A percentile compares a stretch with the other conserved stretches of the same genome.
Evolutionary conservation across 768 basidiomycete genomes (phyloP).

Genomic region (Leccinum sublutescens): DNA sequence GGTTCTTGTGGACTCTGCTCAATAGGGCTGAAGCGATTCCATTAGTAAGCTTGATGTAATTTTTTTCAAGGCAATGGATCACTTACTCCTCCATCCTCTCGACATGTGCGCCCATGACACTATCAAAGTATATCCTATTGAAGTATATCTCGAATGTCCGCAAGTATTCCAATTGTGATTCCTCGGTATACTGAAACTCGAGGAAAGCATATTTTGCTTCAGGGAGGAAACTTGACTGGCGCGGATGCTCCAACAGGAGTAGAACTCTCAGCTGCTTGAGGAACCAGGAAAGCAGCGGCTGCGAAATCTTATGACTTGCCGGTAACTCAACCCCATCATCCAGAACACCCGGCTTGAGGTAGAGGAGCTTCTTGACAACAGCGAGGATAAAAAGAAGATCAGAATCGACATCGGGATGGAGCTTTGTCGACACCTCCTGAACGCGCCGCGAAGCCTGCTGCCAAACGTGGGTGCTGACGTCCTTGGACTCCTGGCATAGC

Average conservation of each 20-base stretch:
- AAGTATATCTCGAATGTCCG: conserved; percentile 7
- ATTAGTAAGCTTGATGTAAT: neutral
- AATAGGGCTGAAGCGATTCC: neutral
- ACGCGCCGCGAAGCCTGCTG: neutral
- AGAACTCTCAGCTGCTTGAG: neutral
- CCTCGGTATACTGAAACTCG: neutral
- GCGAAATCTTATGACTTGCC: neutral
- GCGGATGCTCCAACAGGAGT: neutral
- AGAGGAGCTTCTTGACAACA: neutral
- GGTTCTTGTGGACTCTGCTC: neutral
- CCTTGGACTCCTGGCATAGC: neutral
- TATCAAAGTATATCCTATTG: neutral
- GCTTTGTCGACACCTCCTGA: too few relatives aligned
- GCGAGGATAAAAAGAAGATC: conserved; percentile 4
- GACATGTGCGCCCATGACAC: neutral
- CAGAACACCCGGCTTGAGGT: neutral
- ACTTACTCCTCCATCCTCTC: neutral
- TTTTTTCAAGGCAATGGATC: neutral
- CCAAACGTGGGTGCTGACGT: conserved; percentile 1
- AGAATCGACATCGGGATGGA: neutral
- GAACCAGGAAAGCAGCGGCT: conserved; percentile 3
- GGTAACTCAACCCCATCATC: neutral
- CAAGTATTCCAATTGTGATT: neutral
- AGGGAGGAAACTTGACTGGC: neutral
- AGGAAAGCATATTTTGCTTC: conserved; percentile 2